Conservation (phyloP, 495 filamentous ascomycete species). For the Hypoxylon intermedium region DNA sequence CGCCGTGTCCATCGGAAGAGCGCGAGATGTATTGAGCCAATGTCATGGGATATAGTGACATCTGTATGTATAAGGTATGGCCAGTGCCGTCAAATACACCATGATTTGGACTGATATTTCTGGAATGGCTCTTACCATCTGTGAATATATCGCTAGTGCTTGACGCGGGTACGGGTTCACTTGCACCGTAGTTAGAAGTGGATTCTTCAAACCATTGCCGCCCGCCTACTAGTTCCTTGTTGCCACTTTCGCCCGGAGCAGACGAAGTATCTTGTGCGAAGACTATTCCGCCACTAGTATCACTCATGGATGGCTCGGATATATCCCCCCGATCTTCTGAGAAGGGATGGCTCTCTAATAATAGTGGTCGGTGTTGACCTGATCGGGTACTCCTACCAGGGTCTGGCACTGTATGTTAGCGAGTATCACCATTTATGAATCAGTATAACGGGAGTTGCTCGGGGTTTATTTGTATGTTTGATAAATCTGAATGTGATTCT, state of each 20-base stretch:
- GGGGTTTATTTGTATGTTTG: too few species aligned
- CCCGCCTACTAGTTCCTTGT: neutral
- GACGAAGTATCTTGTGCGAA: slow-evolving; percentile 41
- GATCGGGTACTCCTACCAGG: neutral
- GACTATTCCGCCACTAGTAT: slow-evolving; percentile 37
- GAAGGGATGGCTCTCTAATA: slow-evolving; percentile 34
- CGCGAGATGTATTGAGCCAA: slow-evolving; percentile 52
- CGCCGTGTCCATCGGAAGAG: slow-evolving; percentile 9
- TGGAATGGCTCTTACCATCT: slow-evolving; percentile 54
- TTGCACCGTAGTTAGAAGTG: slow-evolving; percentile 43
- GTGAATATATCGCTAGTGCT: slow-evolving; percentile 58
- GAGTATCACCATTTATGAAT: neutral
- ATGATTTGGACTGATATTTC: slow-evolving; percentile 43
- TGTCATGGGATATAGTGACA: slow-evolving; percentile 63
- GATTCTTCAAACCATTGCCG: slow-evolving; percentile 44
- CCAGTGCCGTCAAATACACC: slow-evolving; percentile 44
- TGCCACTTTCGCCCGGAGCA: neutral
- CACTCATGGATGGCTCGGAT: slow-evolving; percentile 20
- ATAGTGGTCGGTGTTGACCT: slow-evolving; percentile 24
- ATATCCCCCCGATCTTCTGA: slow-evolving; percentile 5
- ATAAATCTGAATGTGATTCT: too few species aligned
- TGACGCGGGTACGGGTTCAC: slow-evolving; percentile 45
- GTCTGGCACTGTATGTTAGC: slow-evolving; percentile 17
- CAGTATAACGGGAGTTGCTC: too few species aligned
- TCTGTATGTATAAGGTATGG: slow-evolving; percentile 63